Conservation (phyloP, 345 rosid genomes). For the Ricinus communis region DNA sequence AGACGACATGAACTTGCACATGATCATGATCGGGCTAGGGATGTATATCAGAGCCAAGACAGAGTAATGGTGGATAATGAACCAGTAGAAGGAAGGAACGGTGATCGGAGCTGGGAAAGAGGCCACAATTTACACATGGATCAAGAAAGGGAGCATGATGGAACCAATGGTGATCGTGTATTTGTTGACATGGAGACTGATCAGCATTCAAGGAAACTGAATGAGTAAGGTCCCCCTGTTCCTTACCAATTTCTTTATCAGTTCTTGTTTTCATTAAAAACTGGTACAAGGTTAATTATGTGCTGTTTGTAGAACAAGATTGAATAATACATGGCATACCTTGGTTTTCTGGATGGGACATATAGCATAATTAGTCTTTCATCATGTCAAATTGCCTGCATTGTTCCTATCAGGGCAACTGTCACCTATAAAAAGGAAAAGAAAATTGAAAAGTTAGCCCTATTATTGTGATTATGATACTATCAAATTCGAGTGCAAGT, state of each 20-base stretch:
- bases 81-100: slow-evolving; percentile 37
- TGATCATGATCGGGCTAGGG: slow-evolving; percentile 44
- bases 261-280: not conserved
- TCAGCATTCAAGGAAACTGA: slow-evolving; percentile 42
- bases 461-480: not conserved
- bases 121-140: slow-evolving; percentile 34
- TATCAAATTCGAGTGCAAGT: not conserved
- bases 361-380: not conserved
- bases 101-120: slow-evolving; percentile 30
- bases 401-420: not conserved
- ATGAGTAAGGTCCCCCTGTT: slow-evolving; percentile 43
- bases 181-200: slow-evolving; percentile 37
- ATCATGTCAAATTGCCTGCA: not conserved
- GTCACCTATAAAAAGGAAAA: not conserved
- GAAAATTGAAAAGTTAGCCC: not conserved
- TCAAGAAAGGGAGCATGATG: slow-evolving; percentile 41
- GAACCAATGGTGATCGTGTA: slow-evolving; percentile 27
- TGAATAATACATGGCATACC: not conserved
- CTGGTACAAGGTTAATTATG: not conserved
- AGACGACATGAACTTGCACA: slow-evolving; percentile 44
- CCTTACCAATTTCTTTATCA: not conserved
- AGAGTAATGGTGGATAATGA: slow-evolving; percentile 39
- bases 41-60: slow-evolving; percentile 48
- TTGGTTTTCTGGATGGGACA: not conserved
- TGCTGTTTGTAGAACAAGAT: not conserved